A percentile compares a stretch with the other conserved stretches of the same genome.
Evolutionary conservation across 176 grass and related monocot genomes (phyloP).

Genomic region (Eremochloa ophiuroides): DNA sequence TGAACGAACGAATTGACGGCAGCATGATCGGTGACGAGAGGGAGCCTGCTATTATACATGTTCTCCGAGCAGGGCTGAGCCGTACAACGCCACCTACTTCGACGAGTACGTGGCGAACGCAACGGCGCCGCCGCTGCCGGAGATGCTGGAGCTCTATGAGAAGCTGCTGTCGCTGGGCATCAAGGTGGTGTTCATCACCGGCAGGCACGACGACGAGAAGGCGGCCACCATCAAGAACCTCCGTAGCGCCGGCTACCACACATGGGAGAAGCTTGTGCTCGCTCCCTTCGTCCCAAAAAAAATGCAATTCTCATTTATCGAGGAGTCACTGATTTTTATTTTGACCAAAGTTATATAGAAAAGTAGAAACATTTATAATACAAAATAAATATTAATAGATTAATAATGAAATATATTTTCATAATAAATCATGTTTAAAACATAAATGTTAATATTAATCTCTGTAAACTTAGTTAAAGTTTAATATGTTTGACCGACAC

Average conservation of each 20-base stretch:
- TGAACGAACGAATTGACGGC: too few relatives aligned
- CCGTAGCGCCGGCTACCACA: background rate
- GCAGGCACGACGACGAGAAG: conserved; percentile 14
- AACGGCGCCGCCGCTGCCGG: conserved; percentile 16
- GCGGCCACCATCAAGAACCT: conserved; percentile 24
- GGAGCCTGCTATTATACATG: background rate
- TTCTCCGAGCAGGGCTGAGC: background rate
- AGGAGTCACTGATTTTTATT: too few relatives aligned
- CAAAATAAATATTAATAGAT: too few relatives aligned
- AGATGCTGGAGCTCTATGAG: conserved; percentile 22
- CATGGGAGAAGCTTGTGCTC: conserved; percentile 46
- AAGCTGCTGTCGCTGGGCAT: conserved; percentile 19
- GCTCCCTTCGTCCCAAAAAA: too few relatives aligned
- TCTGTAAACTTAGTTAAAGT: too few relatives aligned
- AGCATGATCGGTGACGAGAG: background rate
- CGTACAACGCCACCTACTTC: conserved; percentile 12
- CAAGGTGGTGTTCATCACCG: conserved; percentile 41
- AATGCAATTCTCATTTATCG: too few relatives aligned
- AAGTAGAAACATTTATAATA: too few relatives aligned
- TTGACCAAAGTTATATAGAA: too few relatives aligned
- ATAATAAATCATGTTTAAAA: too few relatives aligned
- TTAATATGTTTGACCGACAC: too few relatives aligned
- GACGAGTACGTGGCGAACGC: background rate
- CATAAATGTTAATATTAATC: too few relatives aligned
- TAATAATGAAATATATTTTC: too few relatives aligned